A percentile compares a stretch with the other conserved stretches of the same genome.
Conservation (phyloP, 805 yeast genomes). For the Saccharomycopsis babjevae region DNA sequence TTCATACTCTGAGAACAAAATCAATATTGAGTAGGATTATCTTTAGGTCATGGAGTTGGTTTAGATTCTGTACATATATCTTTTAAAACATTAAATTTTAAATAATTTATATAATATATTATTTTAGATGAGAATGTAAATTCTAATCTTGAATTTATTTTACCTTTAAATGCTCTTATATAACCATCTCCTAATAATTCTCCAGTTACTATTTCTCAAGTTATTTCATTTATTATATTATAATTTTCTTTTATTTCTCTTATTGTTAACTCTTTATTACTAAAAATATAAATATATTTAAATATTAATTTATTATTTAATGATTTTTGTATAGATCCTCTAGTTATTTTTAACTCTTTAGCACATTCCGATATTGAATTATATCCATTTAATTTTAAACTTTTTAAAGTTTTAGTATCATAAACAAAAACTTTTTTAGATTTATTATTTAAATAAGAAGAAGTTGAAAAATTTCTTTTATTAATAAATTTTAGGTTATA, state of each 20-base stretch:
- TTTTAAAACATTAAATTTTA: slow-evolving; percentile 4
- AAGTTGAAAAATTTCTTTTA: not conserved
- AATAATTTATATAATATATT: slow-evolving; percentile 1
- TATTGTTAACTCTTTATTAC: not conserved
- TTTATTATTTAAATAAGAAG: not conserved
- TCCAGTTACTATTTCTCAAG: slow-evolving; percentile 8
- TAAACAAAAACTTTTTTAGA: slow-evolving; percentile 5
- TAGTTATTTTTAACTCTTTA: slow-evolving; percentile 1
- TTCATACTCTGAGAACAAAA: not conserved
- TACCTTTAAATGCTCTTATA: not conserved
- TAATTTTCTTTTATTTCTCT: not conserved
- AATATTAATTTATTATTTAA: slow-evolving; percentile 1
- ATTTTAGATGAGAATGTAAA: slow-evolving; percentile 2
- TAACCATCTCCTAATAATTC: slow-evolving; percentile 11
- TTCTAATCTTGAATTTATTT: slow-evolving; percentile 9
- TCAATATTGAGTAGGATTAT: slow-evolving; percentile 11
- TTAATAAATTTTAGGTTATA: too few relatives aligned
- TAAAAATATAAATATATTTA: slow-evolving; percentile 4
- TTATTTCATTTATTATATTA: not conserved
- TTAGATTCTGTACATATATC: not conserved
- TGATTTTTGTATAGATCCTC: slow-evolving; percentile 1
- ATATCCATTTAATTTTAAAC: not conserved
- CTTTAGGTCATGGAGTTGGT: slow-evolving; percentile 4
- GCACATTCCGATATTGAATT: slow-evolving; percentile 2
- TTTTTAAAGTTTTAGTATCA: not conserved